Evolutionary conservation across 73 alveolate genomes (phyloP).

Genomic region (Chromera velia): DNA sequence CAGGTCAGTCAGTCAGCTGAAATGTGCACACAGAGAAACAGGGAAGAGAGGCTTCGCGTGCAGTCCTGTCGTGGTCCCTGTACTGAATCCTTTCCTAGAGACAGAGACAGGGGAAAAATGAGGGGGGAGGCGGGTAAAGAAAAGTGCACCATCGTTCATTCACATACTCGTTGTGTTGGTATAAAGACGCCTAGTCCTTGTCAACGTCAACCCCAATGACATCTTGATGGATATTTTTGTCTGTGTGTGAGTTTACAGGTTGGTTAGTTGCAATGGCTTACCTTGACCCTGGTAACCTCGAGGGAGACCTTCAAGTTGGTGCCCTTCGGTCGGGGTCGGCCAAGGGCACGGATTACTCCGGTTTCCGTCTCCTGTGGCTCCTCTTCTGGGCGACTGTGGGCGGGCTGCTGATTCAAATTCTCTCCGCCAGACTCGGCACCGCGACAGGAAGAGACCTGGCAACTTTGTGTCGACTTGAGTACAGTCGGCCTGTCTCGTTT

Average conservation of each 20-base stretch:
- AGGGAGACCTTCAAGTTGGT: slow-evolving; percentile 63
- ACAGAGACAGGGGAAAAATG: no score
- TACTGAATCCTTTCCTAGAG: no score
- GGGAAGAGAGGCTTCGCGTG: no score
- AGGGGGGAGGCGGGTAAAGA: no score
- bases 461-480: slow-evolving; percentile 53
- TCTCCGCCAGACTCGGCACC: slow-evolving; percentile 61
- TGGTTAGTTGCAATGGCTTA: slow-evolving; percentile 63
- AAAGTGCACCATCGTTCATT: no score
- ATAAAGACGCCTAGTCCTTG: no score
- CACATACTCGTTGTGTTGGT: no score
- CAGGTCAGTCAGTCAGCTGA: no score
- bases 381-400: slow-evolving; percentile 47
- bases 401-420: slow-evolving; percentile 56
- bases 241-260: not conserved
- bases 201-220: no score
- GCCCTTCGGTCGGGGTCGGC: slow-evolving; percentile 4
- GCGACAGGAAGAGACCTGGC: slow-evolving; percentile 66
- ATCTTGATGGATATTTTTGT: no score
- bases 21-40: no score
- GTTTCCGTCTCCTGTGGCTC: slow-evolving; percentile 66
- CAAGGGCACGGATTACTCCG: slow-evolving; percentile 21
- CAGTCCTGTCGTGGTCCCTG: no score
- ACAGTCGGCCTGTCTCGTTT: slow-evolving; percentile 45
- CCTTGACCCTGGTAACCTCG: slow-evolving; percentile 63